Evolutionary conservation across 371 early-diverging fungal species (phyloP).

Genomic region (Globomyces sp.): DNA sequence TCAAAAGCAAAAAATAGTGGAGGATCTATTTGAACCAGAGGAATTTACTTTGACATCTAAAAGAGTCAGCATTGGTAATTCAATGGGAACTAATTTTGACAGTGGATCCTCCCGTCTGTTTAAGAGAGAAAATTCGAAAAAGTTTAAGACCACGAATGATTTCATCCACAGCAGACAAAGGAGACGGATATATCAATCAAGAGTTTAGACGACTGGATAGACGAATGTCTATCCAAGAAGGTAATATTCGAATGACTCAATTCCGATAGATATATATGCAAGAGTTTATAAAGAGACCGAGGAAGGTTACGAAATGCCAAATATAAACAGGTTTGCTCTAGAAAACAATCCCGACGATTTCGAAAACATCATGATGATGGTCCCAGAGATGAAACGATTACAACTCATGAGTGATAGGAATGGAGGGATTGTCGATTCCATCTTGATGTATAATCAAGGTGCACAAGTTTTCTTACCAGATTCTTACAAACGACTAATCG

Average conservation of each 20-base stretch:
- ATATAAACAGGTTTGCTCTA: constrained; percentile 5
- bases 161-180: background rate
- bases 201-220: background rate
- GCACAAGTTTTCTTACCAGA: constrained; percentile 2
- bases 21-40: too few relatives aligned
- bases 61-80: too few relatives aligned
- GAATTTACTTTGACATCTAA: too few relatives aligned
- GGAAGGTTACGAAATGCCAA: background rate
- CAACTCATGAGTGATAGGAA: background rate
- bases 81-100: too few relatives aligned
- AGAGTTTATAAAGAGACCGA: background rate
- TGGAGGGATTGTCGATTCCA: background rate
- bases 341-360: background rate
- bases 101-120: too few relatives aligned
- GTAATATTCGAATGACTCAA: background rate
- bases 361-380: constrained; percentile 2
- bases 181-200: constrained; percentile 1
- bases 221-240: background rate
- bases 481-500: background rate
- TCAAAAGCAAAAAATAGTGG: too few relatives aligned
- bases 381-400: background rate
- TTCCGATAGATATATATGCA: background rate
- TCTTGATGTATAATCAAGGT: constrained; percentile 1
- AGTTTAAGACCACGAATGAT: too few relatives aligned
- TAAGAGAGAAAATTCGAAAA: too few relatives aligned